A percentile compares a stretch with the other conserved stretches of the same genome.
phyloP scores from a whole-genome alignment of 148 eudicot species.

The Camellia sinensis region DNA sequence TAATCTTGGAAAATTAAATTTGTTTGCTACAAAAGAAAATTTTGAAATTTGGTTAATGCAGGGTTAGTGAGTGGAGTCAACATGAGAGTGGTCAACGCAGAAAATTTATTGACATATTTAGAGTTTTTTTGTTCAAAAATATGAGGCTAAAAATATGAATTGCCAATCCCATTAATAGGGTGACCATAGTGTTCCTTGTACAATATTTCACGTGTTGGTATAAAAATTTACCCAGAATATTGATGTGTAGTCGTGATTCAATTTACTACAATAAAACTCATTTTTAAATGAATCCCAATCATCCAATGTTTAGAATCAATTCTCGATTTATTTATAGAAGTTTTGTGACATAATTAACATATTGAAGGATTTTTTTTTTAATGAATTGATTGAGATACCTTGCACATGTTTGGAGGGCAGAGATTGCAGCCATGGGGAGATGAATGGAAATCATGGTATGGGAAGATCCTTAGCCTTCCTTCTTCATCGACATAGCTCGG shows the following conservation, averaged over 20 bases:
- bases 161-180: too few species aligned
- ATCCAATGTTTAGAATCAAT: background rate
- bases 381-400: slow-evolving; percentile 38
- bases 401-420: slow-evolving; percentile 99
- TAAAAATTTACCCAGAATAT: too few species aligned
- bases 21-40: background rate
- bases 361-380: too few species aligned
- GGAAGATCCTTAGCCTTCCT: slow-evolving; percentile 64
- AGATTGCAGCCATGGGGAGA: slow-evolving; percentile 55
- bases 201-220: background rate
- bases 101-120: too few species aligned
- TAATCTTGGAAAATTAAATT: too few species aligned
- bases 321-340: background rate
- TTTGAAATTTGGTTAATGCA: background rate
- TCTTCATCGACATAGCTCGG: slow-evolving; percentile 57
- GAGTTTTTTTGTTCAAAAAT: too few species aligned
- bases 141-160: too few species aligned
- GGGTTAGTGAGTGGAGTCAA: too few species aligned
- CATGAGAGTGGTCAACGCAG: too few species aligned
- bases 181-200: background rate
- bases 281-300: too few species aligned
- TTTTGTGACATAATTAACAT: background rate
- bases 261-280: too few species aligned
- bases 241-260: too few species aligned
- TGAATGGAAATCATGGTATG: slow-evolving; percentile 55